Conservation (phyloP, 441 rosid species). For the Populus tomentosa region DNA sequence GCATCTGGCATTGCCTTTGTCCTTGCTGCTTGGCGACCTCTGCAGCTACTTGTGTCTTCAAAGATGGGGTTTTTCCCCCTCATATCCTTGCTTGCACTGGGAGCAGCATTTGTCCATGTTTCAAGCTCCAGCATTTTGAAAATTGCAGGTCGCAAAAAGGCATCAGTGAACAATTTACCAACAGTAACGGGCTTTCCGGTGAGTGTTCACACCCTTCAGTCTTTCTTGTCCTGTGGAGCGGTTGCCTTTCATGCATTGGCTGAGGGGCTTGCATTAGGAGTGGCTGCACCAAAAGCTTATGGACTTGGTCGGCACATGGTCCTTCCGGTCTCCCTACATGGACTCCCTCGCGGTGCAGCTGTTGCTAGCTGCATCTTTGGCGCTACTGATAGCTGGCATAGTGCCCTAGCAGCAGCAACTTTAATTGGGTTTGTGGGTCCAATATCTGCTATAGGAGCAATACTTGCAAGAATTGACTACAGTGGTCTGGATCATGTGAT, state of each 20-base stretch:
- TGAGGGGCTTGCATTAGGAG: constrained; percentile 96
- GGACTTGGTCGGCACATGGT: constrained; percentile 95
- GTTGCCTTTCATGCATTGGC: constrained; percentile 92
- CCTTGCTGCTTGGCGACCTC: no score
- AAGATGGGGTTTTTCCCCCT: no score
- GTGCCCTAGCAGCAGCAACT: constrained; percentile 80
- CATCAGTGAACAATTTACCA: no score
- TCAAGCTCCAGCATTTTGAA: no score
- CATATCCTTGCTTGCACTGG: no score
- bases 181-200: no score
- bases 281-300: constrained; percentile 95
- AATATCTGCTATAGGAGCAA: constrained; percentile 81
- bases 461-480: constrained; percentile 86
- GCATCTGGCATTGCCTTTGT: no score
- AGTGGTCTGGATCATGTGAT: constrained; percentile 89
- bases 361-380: constrained; percentile 96
- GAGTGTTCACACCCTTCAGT: constrained; percentile 75
- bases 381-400: constrained; percentile 90
- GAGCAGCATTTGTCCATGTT: no score
- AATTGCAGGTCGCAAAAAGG: no score
- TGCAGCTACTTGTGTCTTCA: no score
- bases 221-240: constrained; percentile 82
- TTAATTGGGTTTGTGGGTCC: constrained; percentile 90
- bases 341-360: constrained; percentile 93
- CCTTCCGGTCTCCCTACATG: constrained; percentile 91